phyloP scores from a whole-genome alignment of 225 moss, liverwort and hornwort genomes.

The Antitrichia curtipendula region DNA sequence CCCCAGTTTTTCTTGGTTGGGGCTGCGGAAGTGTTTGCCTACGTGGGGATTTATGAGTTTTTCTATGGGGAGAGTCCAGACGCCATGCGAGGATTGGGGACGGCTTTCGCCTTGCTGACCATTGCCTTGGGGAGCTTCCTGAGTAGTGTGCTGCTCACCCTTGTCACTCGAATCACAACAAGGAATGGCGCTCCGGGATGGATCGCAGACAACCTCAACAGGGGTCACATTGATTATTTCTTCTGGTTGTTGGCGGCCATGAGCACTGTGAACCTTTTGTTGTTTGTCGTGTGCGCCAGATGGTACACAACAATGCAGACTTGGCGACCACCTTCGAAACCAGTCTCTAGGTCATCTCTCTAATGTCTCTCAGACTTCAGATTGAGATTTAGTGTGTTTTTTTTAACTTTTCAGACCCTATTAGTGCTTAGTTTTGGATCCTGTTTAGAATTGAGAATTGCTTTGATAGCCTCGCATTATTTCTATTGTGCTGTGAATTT shows the following conservation, averaged over 20 bases:
- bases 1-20: conserved; percentile 45
- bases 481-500: not conserved
- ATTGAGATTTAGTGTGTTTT: not conserved
- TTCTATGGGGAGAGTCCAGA: conserved; percentile 87
- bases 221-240: conserved; percentile 82
- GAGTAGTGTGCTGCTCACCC: conserved; percentile 54
- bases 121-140: conserved; percentile 77
- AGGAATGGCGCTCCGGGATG: conserved; percentile 46
- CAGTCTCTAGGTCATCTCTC: not conserved
- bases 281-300: conserved; percentile 47
- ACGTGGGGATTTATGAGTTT: conserved; percentile 63
- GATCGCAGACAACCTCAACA: conserved; percentile 77
- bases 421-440: too few relatives aligned
- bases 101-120: conserved; percentile 57
- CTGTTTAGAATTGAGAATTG: not conserved
- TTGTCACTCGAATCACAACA: conserved; percentile 45
- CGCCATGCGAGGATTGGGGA: conserved; percentile 68
- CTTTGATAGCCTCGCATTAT: not conserved
- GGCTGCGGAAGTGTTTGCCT: conserved; percentile 40
- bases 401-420: not conserved
- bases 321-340: conserved; percentile 8
- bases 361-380: not conserved
- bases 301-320: conserved; percentile 44
- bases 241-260: conserved; percentile 72
- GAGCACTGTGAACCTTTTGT: conserved; percentile 51